phyloP scores from a whole-genome alignment of 495 filamentous ascomycete genomes.

The Clohesyomyces aquaticus region DNA sequence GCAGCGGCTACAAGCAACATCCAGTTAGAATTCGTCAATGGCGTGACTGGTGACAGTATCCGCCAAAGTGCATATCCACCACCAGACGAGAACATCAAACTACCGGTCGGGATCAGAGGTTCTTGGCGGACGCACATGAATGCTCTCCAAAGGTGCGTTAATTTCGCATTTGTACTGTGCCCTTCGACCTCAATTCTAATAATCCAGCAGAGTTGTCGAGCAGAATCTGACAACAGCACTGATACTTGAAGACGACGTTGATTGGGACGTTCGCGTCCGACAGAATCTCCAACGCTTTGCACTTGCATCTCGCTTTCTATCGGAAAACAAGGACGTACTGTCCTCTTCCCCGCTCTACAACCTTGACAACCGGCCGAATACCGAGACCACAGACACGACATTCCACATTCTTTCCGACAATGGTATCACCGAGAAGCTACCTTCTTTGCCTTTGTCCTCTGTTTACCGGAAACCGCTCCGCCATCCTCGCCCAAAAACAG shows the following conservation, averaged over 20 bases:
- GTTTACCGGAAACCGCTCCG: slow-evolving; percentile 21
- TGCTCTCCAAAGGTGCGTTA: slow-evolving; percentile 26
- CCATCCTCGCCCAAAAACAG: slow-evolving; percentile 1
- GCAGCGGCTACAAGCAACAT: slow-evolving; percentile 33
- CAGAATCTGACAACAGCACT: slow-evolving; percentile 35
- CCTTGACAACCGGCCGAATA: slow-evolving; percentile 14
- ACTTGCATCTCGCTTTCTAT: slow-evolving; percentile 33
- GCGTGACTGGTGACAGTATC: slow-evolving; percentile 34
- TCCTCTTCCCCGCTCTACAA: slow-evolving; percentile 21
- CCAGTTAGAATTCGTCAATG: slow-evolving; percentile 33
- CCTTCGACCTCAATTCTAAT: neutral
- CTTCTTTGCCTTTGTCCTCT: slow-evolving; percentile 29
- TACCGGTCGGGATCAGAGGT: slow-evolving; percentile 26
- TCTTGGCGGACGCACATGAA: slow-evolving; percentile 40
- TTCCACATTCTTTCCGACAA: slow-evolving; percentile 34
- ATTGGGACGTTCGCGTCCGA: slow-evolving; percentile 36
- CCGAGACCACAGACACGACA: slow-evolving; percentile 31
- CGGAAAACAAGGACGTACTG: slow-evolving; percentile 33
- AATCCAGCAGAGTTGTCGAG: slow-evolving; percentile 20
- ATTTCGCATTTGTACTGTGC: neutral
- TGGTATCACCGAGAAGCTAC: slow-evolving; percentile 33
- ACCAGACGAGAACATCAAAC: slow-evolving; percentile 30
- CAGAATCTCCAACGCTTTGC: slow-evolving; percentile 35
- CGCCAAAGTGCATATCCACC: slow-evolving; percentile 31
- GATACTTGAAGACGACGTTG: slow-evolving; percentile 40